Evolutionary conservation across 1,139 yeast species (phyloP).

Genomic region (Sugiyamaella japonica): DNA sequence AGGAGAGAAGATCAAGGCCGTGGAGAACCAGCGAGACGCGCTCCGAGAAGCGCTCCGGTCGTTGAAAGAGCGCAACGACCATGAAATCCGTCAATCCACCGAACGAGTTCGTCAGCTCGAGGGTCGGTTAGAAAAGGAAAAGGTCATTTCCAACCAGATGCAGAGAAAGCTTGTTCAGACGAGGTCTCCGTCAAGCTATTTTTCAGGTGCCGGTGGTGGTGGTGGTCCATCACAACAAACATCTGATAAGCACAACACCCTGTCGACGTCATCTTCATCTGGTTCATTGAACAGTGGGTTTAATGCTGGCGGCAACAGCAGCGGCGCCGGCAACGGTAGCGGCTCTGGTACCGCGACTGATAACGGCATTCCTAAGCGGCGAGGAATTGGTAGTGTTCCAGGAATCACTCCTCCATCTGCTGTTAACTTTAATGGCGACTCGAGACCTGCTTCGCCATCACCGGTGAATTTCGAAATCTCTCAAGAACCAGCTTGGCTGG

Average conservation of each 20-base stretch:
- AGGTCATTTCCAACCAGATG: conserved; percentile 30
- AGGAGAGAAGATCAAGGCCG: conserved; percentile 39
- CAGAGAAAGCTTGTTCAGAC: conserved; percentile 36
- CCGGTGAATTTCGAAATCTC: conserved; percentile 34
- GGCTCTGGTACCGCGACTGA: background rate
- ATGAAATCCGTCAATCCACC: conserved; percentile 38
- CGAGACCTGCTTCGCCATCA: conserved; percentile 29
- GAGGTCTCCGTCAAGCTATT: conserved; percentile 21
- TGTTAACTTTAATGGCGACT: conserved; percentile 3
- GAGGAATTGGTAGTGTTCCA: conserved; percentile 26
- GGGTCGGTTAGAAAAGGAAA: conserved; percentile 34
- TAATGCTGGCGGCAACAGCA: conserved; percentile 6
- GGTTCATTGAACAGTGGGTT: conserved; percentile 1
- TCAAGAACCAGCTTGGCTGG: conserved; percentile 37
- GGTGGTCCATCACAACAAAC: conserved; percentile 10
- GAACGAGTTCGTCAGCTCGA: conserved; percentile 39
- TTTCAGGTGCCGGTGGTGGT: background rate
- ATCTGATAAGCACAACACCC: background rate
- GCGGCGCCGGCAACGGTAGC: too few species aligned
- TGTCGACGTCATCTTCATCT: conserved; percentile 21
- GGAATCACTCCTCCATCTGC: conserved; percentile 27
- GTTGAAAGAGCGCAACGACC: conserved; percentile 42
- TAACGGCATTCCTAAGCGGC: conserved; percentile 22
- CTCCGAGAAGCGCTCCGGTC: conserved; percentile 45
- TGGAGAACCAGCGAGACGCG: conserved; percentile 47